Evolutionary conservation across 768 basidiomycete species (phyloP).

Genomic region (Leucosporidium yakuticum): DNA sequence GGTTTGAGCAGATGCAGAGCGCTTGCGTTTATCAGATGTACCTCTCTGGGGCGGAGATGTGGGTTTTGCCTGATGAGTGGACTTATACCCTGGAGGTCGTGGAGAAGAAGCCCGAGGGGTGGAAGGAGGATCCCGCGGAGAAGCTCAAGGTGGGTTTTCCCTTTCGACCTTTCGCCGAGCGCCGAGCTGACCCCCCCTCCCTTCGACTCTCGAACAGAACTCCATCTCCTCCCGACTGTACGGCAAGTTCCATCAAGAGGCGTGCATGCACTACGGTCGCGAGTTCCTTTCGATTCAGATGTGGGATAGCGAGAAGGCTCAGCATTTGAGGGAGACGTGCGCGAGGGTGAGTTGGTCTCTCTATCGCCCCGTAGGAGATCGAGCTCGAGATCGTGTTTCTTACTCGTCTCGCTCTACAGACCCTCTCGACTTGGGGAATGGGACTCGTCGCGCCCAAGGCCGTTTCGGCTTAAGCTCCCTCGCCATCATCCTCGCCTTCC

Average conservation of each 20-base stretch:
- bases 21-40: constrained; percentile 41
- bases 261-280: constrained; percentile 40
- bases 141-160: constrained; percentile 34
- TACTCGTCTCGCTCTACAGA: not conserved
- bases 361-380: not conserved
- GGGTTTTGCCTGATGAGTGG: constrained; percentile 40
- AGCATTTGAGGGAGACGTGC: constrained; percentile 34
- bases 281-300: constrained; percentile 37
- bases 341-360: constrained; percentile 5
- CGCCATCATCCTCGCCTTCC: no score
- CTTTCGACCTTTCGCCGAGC: not conserved
- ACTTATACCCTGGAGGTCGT: constrained; percentile 35
- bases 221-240: constrained; percentile 39
- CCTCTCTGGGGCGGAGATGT: constrained; percentile 37
- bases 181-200: not conserved
- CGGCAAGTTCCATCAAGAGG: constrained; percentile 39
- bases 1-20: constrained; percentile 37
- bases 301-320: constrained; percentile 39
- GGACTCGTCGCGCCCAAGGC: not conserved
- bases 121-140: constrained; percentile 36
- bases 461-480: no score
- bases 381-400: not conserved
- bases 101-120: constrained; percentile 24
- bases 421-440: not conserved
- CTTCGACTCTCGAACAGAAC: constrained; percentile 6